These are phyloP conservation scores for Pythium chondricola DNA, from an alignment of 352 stramenopile genomes.

Conservation along the genomic window DNA sequence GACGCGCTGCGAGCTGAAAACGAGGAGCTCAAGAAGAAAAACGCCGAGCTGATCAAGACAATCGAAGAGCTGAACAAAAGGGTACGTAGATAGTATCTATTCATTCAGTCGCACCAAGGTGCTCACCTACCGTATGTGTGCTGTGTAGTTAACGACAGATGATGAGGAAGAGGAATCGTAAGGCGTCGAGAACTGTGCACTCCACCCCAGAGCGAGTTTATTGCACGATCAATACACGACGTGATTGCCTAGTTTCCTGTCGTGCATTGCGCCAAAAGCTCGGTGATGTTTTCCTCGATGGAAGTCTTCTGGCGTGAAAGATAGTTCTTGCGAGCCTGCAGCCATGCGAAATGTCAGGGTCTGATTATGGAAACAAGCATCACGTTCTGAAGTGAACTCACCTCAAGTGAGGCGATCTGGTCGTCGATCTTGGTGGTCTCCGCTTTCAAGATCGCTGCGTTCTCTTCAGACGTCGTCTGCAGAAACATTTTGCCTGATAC, in stretches of 20 bases:
- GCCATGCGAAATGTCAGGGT: no score
- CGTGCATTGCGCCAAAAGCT: conserved; percentile 70
- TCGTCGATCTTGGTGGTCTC: conserved; percentile 56
- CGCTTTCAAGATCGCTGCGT: conserved; percentile 43
- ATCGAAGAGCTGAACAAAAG: conserved; percentile 90
- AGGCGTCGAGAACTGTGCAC: not conserved
- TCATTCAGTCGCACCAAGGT: no score
- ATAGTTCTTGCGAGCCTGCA: conserved; percentile 72
- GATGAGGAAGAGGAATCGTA: conserved; percentile 60
- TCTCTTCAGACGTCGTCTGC: conserved; percentile 48
- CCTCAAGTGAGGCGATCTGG: conserved; percentile 65
- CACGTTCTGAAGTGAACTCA: conserved; percentile 16
- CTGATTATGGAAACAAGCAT: not conserved
- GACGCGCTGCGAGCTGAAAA: conserved; percentile 86
- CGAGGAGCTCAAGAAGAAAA: conserved; percentile 91
- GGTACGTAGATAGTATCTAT: conserved; percentile 24
- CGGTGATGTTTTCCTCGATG: conserved; percentile 79
- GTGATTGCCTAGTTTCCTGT: conserved; percentile 18
- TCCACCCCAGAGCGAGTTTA: not conserved
- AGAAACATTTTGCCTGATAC: conserved; percentile 72
- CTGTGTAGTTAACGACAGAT: conserved; percentile 43
- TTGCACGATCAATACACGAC: not conserved
- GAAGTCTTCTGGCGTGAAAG: conserved; percentile 70
- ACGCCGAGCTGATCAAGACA: conserved; percentile 85
- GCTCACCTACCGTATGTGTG: conserved; percentile 8